Evolutionary conservation across 176 grass and related monocot species (phyloP), one percentile per base, ranked within the genome.

Genomic region (Lolium multiflorum): DNA sequence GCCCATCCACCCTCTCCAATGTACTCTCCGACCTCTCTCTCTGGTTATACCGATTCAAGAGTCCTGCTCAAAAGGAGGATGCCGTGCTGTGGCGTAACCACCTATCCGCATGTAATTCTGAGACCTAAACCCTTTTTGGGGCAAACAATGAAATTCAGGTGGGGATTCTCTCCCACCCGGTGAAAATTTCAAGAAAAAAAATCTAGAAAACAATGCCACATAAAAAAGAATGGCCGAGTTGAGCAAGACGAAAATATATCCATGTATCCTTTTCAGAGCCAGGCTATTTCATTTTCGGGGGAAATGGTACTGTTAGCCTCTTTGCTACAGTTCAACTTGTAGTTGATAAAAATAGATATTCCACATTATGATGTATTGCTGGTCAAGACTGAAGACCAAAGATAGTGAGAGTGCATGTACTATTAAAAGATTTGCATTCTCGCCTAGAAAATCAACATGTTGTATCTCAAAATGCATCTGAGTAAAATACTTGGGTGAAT

Each of bases 281-380:
- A 74, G 24, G 46, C 20, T 70, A 79, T 65, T 65, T n/a, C 8
- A 61, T 79, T 46, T n/a, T 5, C 46, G 39, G 14, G 16, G 7
- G 9, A 54, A 76, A 76, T 25, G 46, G 0, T 0, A 76, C 74
- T 11, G 49, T 55, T 35, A 82, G 24, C 21, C 46, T 52, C 26
- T 41, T 55, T 82, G 20, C 48, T 82, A 82, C 3, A 70, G 12
- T 70, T 70, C 63, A 78, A 50, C 35, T 41, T 25, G n/a, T 14
- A 71, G 47, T 14, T 24, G 38, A 37, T 37, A 5, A 51, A 22
- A 80, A 61, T 31, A 51, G 21, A 48, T 49, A 28, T 4, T 26
- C 26, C 3, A 48, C 3, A 73, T 28, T 41, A 77, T 0, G 0
- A 20, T 48, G 41, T 77, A 77, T 50, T 70, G 3, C 3, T 9